Evolutionary conservation across 2,329 filamentous ascomycete species (phyloP), one percentile per base, ranked within the genome.

Genomic region (Plenodomus tracheiphilus): DNA sequence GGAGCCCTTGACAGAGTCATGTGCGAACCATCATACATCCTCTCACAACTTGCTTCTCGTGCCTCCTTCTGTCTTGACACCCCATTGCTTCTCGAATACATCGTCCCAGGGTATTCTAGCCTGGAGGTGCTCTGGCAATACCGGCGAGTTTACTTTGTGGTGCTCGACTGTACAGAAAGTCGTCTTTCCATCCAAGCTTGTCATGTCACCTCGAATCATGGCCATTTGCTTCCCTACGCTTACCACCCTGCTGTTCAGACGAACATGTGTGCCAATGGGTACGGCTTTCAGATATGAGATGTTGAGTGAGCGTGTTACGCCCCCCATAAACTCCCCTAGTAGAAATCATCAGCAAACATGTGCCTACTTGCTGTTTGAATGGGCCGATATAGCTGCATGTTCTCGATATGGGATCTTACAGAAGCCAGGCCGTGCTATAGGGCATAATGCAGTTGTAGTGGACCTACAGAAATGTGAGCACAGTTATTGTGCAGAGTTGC

Each of bases 301-400:
- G 51, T 78, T 79, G 25, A 81, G 64, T 1, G 73, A 72, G 5
- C 79, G 69, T 3, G 78, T 79, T 0, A 81, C 77, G 4, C 79
- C 79, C 1, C 77, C 79, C 43, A 81, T 68, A 53, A 81, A 80
- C 69, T 79, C 74, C 78, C n/a, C n/a, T n/a, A n/a, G n/a, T n/a
- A n/a, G n/a, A n/a, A n/a, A n/a, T n/a, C n/a, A n/a, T n/a, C n/a
- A n/a, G n/a, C n/a, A n/a, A n/a, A n/a, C n/a, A n/a, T n/a, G n/a
- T n/a, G n/a, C n/a, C n/a, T n/a, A n/a, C n/a, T n/a, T n/a, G n/a
- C n/a, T n/a, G n/a, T n/a, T n/a, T n/a, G n/a, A n/a, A n/a, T n/a
- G n/a, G n/a, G n/a, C n/a, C n/a, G n/a, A n/a, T n/a, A n/a, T n/a
- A n/a, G n/a, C n/a, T n/a, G n/a, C n/a, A n/a, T n/a, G n/a, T n/a